phyloP scores from a whole-genome alignment of 139 green algal genomes.

The Pycnococcus provasolii region DNA sequence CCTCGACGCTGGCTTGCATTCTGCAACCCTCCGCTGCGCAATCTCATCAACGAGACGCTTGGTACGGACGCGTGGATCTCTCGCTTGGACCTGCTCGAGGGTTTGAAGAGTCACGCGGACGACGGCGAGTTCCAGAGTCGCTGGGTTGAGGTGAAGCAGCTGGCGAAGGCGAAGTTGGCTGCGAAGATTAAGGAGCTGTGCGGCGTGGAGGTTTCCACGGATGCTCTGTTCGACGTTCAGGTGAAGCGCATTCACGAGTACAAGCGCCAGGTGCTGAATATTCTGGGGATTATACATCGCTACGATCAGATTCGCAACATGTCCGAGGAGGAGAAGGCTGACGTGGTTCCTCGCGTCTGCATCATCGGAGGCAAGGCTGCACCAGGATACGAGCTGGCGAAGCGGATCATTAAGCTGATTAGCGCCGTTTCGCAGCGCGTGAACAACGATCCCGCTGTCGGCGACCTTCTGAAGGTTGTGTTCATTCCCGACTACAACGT shows the following conservation, averaged over 20 bases:
- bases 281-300: constrained; percentile 55
- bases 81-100: constrained; percentile 42
- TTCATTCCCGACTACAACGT: constrained; percentile 99
- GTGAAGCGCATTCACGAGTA: constrained; percentile 99
- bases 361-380: constrained; percentile 95
- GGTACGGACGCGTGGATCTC: constrained; percentile 58
- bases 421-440: constrained; percentile 66
- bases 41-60: constrained; percentile 67
- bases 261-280: constrained; percentile 82
- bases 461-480: constrained; percentile 84
- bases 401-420: constrained; percentile 95
- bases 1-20: constrained; percentile 81
- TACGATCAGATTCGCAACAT: constrained; percentile 70
- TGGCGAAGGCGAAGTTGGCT: constrained; percentile 71
- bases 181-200: constrained; percentile 58
- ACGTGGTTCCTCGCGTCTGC: constrained; percentile 71
- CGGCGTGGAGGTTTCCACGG: constrained; percentile 40
- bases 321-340: constrained; percentile 48
- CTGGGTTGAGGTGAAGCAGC: constrained; percentile 61
- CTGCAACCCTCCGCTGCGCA: constrained; percentile 62
- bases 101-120: constrained; percentile 25
- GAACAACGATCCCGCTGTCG: constrained; percentile 61
- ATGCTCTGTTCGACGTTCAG: constrained; percentile 90
- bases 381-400: constrained; percentile 94
- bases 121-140: constrained; percentile 33